Base-by-base conservation (phyloP, 192 early-diverging fungal genomes). In the Gigaspora rosea region DNA sequence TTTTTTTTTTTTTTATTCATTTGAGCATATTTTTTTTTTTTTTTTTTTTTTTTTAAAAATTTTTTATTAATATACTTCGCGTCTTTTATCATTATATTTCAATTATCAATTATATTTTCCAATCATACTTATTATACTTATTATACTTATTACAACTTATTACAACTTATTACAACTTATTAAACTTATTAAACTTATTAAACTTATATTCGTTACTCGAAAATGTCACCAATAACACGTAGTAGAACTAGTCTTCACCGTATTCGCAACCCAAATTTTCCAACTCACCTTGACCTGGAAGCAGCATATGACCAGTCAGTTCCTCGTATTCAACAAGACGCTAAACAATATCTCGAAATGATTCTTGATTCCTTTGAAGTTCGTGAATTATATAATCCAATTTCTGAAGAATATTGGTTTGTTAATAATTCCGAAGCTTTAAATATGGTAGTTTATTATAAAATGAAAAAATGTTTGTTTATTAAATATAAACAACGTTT, bases 191-290 rank as follows among this genome's bases (percentile, higher is more conserved):
- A 52, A 52, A 9, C 15, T 52, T 52, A 52, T 52, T 52, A 52
- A 6, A 56, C 1, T 56, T 54, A 18, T 56, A 52, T 15, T n/a
- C 52, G 4, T 41, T 41, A 41, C 7, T 41, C 41, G 41, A 2
- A 56, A 56, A 69, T 69, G 67, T 69, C 67, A 69, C 67, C 67
- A 12, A 69, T 69, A 41, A 69, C 67, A 32, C 67, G 67, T 50
- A 69, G 67, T 51, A 50, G 22, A 69, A 69, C 67, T 12, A 69
- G 67, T 69, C 22, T 32, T 41, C 33, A 13, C 5, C 67, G 67
- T 51, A 41, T 13, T 32, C 6, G 46, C 20, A n/a, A 69, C 32
- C 67, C 67, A 27, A 36, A 50, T 50, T 69, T 69, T 69, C 67
- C 67, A 13, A 69, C 67, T 15, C 49, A 41, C 22, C 20, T 13